phyloP scores from a whole-genome alignment of 306 rosid genomes.

The Gynostemma pentaphyllum region DNA sequence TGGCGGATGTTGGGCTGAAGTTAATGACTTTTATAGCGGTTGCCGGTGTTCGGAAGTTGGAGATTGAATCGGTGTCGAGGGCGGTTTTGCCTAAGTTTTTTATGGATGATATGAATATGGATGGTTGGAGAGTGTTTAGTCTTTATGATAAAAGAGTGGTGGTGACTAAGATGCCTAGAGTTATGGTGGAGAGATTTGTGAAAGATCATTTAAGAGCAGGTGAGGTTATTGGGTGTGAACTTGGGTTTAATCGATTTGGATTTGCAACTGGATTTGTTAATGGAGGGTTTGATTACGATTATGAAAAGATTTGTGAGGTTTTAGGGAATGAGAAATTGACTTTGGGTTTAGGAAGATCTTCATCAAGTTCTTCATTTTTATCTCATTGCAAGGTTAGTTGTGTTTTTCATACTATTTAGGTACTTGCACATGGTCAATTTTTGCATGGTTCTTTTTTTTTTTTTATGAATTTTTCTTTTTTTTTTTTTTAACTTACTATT shows the following conservation, averaged over 20 bases:
- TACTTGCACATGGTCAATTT: too few species aligned
- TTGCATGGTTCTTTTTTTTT: too few species aligned
- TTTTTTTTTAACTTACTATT: too few species aligned
- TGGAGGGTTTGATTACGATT: conserved; percentile 1
- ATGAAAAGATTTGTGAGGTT: conserved; percentile 24
- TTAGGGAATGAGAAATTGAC: conserved; percentile 18
- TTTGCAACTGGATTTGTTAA: conserved; percentile 52
- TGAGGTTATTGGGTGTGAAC: conserved; percentile 51
- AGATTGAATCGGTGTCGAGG: conserved; percentile 59
- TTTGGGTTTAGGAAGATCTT: conserved; percentile 35
- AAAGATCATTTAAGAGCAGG: conserved; percentile 73
- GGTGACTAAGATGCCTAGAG: conserved; percentile 51
- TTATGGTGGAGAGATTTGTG: conserved; percentile 72
- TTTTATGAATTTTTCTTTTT: too few species aligned
- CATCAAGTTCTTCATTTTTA: conserved; percentile 24
- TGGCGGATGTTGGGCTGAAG: conserved; percentile 28
- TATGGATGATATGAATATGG: conserved; percentile 63
- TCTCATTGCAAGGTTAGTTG: conserved; percentile 45
- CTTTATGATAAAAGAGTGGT: conserved; percentile 32
- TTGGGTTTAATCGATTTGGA: conserved; percentile 45
- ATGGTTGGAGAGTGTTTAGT: conserved; percentile 51
- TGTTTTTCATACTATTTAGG: background rate
- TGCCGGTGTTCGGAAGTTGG: conserved; percentile 37
- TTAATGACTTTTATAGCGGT: conserved; percentile 51
- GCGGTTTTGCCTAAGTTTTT: conserved; percentile 83